Percentiles rank a stretch among this genome's conserved stretches.
Conservation (phyloP, 129 eudicot genomes). For the Solidago caesia region DNA sequence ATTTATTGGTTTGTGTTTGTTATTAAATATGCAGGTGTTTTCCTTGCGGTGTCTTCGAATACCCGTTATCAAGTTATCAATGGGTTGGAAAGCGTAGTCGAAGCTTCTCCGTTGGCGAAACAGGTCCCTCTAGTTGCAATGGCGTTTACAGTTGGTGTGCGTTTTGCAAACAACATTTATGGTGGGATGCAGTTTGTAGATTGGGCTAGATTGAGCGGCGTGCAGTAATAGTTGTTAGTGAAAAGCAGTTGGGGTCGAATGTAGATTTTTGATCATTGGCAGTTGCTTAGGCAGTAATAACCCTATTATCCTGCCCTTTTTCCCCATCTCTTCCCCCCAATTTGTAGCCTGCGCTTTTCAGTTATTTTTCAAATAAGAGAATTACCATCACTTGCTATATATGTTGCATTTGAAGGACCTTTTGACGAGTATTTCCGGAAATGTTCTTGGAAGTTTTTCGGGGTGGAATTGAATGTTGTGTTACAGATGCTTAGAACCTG, state of each 20-base stretch:
- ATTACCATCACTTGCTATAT: slow-evolving; percentile 79
- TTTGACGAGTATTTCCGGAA: slow-evolving; percentile 92
- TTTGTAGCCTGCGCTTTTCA: background rate
- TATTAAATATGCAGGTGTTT: slow-evolving; percentile 56
- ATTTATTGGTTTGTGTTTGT: background rate
- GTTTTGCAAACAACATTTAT: slow-evolving; percentile 88
- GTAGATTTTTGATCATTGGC: slow-evolving; percentile 13
- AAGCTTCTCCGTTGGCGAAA: slow-evolving; percentile 75
- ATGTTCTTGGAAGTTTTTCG: slow-evolving; percentile 70
- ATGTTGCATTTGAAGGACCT: slow-evolving; percentile 98
- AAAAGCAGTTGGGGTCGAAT: slow-evolving; percentile 1
- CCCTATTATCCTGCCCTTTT: background rate
- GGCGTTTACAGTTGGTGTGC: slow-evolving; percentile 93
- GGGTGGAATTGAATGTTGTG: slow-evolving; percentile 83
- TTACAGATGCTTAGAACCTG: slow-evolving; percentile 60
- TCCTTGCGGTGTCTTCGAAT: slow-evolving; percentile 89
- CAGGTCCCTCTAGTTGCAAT: slow-evolving; percentile 71
- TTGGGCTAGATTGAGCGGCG: slow-evolving; percentile 95
- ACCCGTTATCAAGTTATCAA: slow-evolving; percentile 90
- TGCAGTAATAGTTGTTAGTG: slow-evolving; percentile 46
- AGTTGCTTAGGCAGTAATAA: background rate
- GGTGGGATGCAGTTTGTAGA: slow-evolving; percentile 99
- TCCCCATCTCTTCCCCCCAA: background rate
- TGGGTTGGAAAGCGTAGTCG: slow-evolving; percentile 79
- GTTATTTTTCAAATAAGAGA: slow-evolving; percentile 48